A percentile compares a stretch with the other conserved stretches of the same genome.
Evolutionary conservation across 1,284 basidiomycete species (phyloP).

Genomic region (Calocybe gambosa): DNA sequence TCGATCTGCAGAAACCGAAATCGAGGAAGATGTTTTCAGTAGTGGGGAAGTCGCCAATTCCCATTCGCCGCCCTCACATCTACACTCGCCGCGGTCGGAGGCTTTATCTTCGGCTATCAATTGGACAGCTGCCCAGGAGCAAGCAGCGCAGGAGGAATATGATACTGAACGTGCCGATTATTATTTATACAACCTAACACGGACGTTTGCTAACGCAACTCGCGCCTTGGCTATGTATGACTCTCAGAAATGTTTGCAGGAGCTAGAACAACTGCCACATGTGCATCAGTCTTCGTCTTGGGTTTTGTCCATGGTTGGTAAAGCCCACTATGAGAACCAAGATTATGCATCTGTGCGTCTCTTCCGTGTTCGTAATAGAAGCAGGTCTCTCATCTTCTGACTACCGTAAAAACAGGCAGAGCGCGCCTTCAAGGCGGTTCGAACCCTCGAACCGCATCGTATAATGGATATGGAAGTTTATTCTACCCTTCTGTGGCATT

Average conservation of each 20-base stretch:
- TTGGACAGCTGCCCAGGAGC: slow-evolving; percentile 57
- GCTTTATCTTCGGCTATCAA: slow-evolving; percentile 49
- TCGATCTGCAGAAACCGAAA: slow-evolving; percentile 60
- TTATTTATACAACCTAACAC: slow-evolving; percentile 76
- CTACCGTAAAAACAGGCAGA: slow-evolving; percentile 55
- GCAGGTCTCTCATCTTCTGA: slow-evolving; percentile 21
- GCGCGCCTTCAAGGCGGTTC: slow-evolving; percentile 76
- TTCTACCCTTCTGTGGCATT: slow-evolving; percentile 91
- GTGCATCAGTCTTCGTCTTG: slow-evolving; percentile 70
- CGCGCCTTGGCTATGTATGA: slow-evolving; percentile 72
- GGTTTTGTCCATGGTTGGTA: slow-evolving; percentile 77
- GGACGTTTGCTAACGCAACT: slow-evolving; percentile 74
- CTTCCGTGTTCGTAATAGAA: slow-evolving; percentile 10
- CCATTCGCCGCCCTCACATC: slow-evolving; percentile 53
- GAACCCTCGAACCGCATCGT: slow-evolving; percentile 79
- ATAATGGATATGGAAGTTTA: slow-evolving; percentile 90
- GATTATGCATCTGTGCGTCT: slow-evolving; percentile 79
- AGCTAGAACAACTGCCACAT: slow-evolving; percentile 72
- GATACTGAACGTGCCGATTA: slow-evolving; percentile 72
- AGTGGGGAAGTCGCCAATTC: slow-evolving; percentile 45
- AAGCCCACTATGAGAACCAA: slow-evolving; percentile 81
- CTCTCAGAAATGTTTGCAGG: slow-evolving; percentile 65
- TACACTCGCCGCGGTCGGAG: slow-evolving; percentile 56
- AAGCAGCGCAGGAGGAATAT: slow-evolving; percentile 63
- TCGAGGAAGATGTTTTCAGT: slow-evolving; percentile 52